Percentiles rank a stretch among this genome's conserved stretches.
Conservation (phyloP, 148 eudicot genomes). For the Vaccinium myrtillus region DNA sequence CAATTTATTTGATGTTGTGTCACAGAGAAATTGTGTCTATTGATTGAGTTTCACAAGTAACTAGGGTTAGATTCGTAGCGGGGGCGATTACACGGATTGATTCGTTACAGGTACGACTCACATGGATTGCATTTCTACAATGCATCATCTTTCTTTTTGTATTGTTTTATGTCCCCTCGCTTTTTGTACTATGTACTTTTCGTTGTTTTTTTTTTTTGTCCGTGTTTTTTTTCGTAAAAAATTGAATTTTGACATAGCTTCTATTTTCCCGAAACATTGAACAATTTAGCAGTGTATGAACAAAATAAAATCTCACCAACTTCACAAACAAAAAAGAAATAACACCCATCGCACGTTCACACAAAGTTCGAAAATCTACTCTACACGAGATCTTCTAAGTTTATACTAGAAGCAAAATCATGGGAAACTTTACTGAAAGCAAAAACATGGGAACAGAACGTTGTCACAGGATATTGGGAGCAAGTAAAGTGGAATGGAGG, state of each 20-base stretch:
- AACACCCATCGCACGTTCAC: background rate
- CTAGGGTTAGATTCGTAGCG: no score
- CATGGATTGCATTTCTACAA: no score
- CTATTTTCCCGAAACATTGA: background rate
- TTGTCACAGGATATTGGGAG: background rate
- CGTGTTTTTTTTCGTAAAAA: no score
- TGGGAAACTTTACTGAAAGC: background rate
- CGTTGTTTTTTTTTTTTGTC: no score
- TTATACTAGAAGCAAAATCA: background rate
- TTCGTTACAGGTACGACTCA: no score
- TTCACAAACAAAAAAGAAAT: background rate
- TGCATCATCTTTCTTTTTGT: no score
- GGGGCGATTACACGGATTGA: no score
- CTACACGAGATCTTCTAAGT: background rate
- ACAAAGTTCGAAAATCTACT: background rate
- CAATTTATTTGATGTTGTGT: no score
- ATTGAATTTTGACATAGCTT: background rate
- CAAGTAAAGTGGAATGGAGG: background rate
- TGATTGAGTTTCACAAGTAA: no score
- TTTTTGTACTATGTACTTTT: no score
- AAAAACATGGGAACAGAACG: background rate
- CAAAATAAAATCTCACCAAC: background rate
- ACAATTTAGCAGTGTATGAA: background rate
- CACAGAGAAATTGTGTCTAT: no score
- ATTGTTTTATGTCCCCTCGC: no score